These are phyloP conservation scores for Penicillium silybi DNA, from an alignment of 495 filamentous ascomycete genomes.

Conservation along the genomic window DNA sequence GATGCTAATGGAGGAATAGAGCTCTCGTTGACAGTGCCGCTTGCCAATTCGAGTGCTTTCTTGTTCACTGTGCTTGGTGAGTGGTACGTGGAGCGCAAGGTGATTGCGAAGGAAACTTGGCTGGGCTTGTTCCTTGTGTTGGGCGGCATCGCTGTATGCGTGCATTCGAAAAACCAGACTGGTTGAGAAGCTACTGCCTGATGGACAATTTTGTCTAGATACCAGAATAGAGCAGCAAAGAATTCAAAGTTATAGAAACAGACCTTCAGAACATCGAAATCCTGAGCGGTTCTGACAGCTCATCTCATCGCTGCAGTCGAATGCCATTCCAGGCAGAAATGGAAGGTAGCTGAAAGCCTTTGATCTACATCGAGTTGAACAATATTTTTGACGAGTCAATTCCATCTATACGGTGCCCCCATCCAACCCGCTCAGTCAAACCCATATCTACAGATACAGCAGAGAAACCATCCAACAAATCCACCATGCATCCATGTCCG, in stretches of 20 bases:
- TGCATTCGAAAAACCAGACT: conserved; percentile 52
- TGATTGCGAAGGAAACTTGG: conserved; percentile 84
- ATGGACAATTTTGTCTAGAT: not conserved
- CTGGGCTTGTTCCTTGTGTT: conserved; percentile 79
- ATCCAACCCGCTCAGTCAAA: not conserved
- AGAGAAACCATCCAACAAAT: not conserved
- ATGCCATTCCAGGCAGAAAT: no score
- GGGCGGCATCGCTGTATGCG: conserved; percentile 82
- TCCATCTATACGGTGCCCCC: conserved; percentile 13
- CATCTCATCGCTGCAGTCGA: no score
- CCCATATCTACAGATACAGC: conserved; percentile 22
- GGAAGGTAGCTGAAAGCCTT: no score
- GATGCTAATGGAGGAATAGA: conserved; percentile 47
- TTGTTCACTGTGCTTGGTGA: conserved; percentile 92
- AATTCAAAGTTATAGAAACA: not conserved
- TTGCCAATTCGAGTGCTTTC: conserved; percentile 91
- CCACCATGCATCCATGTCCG: conserved; percentile 3
- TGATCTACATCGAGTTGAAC: not conserved
- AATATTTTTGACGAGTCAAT: not conserved
- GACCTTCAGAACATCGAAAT: no score
- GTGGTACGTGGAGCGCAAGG: conserved; percentile 91
- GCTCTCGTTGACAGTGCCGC: conserved; percentile 87
- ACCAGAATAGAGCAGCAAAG: not conserved
- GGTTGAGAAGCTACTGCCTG: not conserved
- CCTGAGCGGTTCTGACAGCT: no score